Evolutionary conservation across 768 basidiomycete species (phyloP).

Genomic region (Filobasidium floriforme): DNA sequence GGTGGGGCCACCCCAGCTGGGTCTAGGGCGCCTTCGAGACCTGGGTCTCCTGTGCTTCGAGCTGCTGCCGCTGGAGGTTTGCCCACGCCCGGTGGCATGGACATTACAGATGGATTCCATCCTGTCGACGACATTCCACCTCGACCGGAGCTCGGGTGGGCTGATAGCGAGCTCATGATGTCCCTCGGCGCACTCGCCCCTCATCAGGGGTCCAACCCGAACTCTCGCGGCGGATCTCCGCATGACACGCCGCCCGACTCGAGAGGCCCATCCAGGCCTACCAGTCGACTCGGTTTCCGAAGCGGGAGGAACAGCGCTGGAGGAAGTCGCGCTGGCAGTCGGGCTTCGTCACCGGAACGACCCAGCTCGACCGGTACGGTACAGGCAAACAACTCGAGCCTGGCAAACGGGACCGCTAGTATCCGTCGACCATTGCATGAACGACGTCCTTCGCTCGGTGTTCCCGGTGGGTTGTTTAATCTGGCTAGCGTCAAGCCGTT

Average conservation of each 20-base stretch:
- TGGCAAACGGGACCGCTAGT: conserved; percentile 46
- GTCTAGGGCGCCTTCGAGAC: conserved; percentile 24
- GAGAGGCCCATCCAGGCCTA: conserved; percentile 30
- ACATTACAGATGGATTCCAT: conserved; percentile 21
- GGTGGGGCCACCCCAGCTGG: conserved; percentile 16
- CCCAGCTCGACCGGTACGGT: conserved; percentile 10
- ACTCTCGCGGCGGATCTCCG: conserved; percentile 27
- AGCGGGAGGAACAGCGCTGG: conserved; percentile 39
- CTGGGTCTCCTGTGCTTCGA: conserved; percentile 24
- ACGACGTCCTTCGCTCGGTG: conserved; percentile 26
- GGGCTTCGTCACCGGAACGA: conserved; percentile 58
- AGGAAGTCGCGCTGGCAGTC: conserved; percentile 46
- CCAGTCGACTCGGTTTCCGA: conserved; percentile 43
- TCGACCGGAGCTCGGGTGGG: conserved; percentile 54
- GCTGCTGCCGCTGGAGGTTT: not conserved
- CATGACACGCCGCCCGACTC: conserved; percentile 42
- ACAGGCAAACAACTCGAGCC: not conserved
- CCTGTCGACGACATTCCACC: conserved; percentile 32
- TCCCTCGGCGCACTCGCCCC: conserved; percentile 52
- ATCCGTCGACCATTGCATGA: conserved; percentile 44
- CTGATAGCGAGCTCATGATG: conserved; percentile 74
- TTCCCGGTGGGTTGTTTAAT: conserved; percentile 34
- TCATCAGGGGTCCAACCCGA: conserved; percentile 37
- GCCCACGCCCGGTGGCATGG: conserved; percentile 13
- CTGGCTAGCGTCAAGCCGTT: conserved; percentile 34